phyloP scores from a whole-genome alignment of 2,329 filamentous ascomycete species.

The Curvularia lunata region DNA sequence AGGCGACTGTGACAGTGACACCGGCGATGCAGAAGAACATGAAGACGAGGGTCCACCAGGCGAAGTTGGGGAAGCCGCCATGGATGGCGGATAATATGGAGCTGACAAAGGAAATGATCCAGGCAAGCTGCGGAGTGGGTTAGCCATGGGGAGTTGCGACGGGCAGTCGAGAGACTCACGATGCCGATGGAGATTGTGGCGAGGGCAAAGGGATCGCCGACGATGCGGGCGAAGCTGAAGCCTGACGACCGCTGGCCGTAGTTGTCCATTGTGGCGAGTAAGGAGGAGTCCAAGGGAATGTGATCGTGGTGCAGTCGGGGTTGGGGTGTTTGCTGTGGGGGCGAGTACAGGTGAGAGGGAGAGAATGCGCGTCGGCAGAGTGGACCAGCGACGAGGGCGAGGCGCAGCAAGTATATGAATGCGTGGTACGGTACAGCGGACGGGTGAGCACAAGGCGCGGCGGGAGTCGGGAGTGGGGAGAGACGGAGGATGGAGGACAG shows the following conservation, averaged over 20 bases:
- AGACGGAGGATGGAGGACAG: neutral
- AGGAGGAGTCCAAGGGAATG: conserved; percentile 80
- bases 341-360: conserved; percentile 2
- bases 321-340: conserved; percentile 50
- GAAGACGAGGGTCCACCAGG: conserved; percentile 91
- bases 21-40: conserved; percentile 83
- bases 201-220: conserved; percentile 94
- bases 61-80: conserved; percentile 76
- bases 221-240: conserved; percentile 84
- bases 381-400: conserved; percentile 14
- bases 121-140: conserved; percentile 73
- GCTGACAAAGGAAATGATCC: conserved; percentile 89
- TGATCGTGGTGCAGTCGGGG: conserved; percentile 7
- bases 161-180: conserved; percentile 63
- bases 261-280: conserved; percentile 80
- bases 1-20: conserved; percentile 81
- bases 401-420: conserved; percentile 8
- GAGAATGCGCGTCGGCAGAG: conserved; percentile 9
- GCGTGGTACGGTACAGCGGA: neutral
- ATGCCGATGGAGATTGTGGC: conserved; percentile 90
- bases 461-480: neutral
- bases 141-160: conserved; percentile 23
- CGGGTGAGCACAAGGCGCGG: neutral
- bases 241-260: conserved; percentile 51
- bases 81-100: conserved; percentile 74